Percentiles rank a stretch among this genome's conserved stretches.
These are phyloP conservation scores for Daldinia caldariorum DNA, from an alignment of 495 filamentous ascomycete genomes.

Conservation along the genomic window DNA sequence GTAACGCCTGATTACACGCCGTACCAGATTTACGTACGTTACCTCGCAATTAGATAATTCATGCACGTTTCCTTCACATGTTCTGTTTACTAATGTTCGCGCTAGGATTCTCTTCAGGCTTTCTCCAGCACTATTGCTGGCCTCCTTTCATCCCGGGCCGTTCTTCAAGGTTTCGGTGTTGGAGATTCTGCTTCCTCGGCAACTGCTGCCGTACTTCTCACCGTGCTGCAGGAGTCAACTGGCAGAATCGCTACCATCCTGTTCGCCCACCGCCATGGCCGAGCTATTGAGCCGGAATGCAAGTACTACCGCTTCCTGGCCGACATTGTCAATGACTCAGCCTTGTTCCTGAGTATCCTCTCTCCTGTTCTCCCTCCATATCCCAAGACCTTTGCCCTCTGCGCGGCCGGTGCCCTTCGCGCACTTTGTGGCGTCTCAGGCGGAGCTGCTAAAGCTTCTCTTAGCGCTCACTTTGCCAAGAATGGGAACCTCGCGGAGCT, in stretches of 20 bases:
- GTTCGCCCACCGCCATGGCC: constrained; percentile 86
- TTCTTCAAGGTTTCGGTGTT: constrained; percentile 92
- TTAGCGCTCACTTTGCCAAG: constrained; percentile 91
- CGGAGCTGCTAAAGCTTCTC: constrained; percentile 85
- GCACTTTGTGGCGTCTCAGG: constrained; percentile 91
- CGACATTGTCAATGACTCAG: constrained; percentile 91
- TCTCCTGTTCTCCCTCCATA: constrained; percentile 79
- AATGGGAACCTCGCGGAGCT: constrained; percentile 92
- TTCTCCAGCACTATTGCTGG: constrained; percentile 95
- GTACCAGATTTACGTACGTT: constrained; percentile 63
- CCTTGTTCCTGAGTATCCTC: constrained; percentile 88
- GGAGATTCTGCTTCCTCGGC: constrained; percentile 87
- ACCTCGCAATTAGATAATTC: constrained; percentile 5
- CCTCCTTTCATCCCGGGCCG: constrained; percentile 85
- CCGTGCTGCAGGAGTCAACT: constrained; percentile 84
- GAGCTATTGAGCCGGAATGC: constrained; percentile 91
- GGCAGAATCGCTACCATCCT: constrained; percentile 89
- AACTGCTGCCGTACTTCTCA: constrained; percentile 85
- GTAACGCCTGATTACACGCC: constrained; percentile 89
- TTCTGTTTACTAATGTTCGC: constrained; percentile 6
- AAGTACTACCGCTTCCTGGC: constrained; percentile 92
- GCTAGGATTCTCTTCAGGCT: constrained; percentile 86
- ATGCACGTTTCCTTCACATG: neutral
- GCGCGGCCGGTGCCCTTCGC: constrained; percentile 77
- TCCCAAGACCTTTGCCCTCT: constrained; percentile 74